Percentiles rank a stretch among this genome's conserved stretches.
Evolutionary conservation across 768 basidiomycete species (phyloP).

Genomic region (Russula sp.): DNA sequence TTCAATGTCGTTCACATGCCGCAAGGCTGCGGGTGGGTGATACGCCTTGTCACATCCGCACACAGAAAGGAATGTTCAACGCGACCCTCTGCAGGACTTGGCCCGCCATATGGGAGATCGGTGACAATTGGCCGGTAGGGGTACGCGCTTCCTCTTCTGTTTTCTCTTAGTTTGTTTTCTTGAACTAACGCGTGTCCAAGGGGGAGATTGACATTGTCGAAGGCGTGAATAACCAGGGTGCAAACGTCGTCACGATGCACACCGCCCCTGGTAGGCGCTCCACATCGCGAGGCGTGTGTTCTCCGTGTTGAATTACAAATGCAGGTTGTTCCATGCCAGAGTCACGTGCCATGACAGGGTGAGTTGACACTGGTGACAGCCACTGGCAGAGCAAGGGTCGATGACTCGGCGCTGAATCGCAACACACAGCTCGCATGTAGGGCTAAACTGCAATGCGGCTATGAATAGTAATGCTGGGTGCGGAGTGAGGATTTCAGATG

Average conservation of each 20-base stretch:
- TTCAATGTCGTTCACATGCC: slow-evolving; percentile 57
- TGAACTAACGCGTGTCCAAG: slow-evolving; percentile 30
- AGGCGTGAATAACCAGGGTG: slow-evolving; percentile 50
- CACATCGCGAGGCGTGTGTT: not conserved
- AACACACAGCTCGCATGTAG: slow-evolving; percentile 27
- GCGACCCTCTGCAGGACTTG: slow-evolving; percentile 31
- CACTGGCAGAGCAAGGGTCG: not conserved
- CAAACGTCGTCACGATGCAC: slow-evolving; percentile 52
- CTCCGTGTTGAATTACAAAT: not conserved
- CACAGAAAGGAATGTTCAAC: slow-evolving; percentile 7
- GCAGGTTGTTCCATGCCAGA: slow-evolving; percentile 50
- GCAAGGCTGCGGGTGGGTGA: slow-evolving; percentile 47
- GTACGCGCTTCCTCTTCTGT: slow-evolving; percentile 24
- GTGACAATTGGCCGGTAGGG: slow-evolving; percentile 43
- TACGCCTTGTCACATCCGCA: slow-evolving; percentile 13
- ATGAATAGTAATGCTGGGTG: slow-evolving; percentile 51
- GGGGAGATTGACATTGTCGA: slow-evolving; percentile 52
- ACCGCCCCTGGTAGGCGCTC: slow-evolving; percentile 35
- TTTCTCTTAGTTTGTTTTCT: slow-evolving; percentile 3
- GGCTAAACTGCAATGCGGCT: slow-evolving; percentile 45
- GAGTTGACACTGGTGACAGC: slow-evolving; percentile 9
- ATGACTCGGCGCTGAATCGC: not conserved
- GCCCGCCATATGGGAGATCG: slow-evolving; percentile 56
- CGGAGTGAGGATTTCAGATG: slow-evolving; percentile 38
- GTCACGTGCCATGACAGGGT: slow-evolving; percentile 44